phyloP scores from a whole-genome alignment of 495 filamentous ascomycete genomes.

The Penicillium nucicola region DNA sequence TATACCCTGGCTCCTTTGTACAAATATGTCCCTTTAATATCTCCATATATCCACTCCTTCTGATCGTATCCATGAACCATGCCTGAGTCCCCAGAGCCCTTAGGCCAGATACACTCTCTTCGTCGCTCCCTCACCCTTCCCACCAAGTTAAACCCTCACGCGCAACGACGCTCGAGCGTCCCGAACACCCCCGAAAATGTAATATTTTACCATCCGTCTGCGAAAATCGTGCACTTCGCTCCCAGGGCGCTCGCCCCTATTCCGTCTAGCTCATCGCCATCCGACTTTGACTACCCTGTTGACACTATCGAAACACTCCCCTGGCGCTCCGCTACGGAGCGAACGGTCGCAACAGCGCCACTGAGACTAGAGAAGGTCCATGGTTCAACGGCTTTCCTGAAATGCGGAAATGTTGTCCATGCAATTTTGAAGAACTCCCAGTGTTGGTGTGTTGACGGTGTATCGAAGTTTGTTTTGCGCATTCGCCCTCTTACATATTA shows the following conservation, averaged over 20 bases:
- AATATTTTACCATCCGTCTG: constrained; percentile 65
- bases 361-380: constrained; percentile 78
- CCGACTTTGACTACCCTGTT: constrained; percentile 47
- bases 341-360: constrained; percentile 76
- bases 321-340: constrained; percentile 73
- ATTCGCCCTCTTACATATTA: constrained; percentile 80
- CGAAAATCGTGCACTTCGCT: constrained; percentile 63
- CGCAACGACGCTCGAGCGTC: constrained; percentile 32
- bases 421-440: constrained; percentile 85
- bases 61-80: constrained; percentile 31
- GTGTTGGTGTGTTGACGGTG: constrained; percentile 88
- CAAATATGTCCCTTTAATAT: constrained; percentile 17
- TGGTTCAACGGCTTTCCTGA: constrained; percentile 78
- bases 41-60: constrained; percentile 5
- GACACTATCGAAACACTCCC: constrained; percentile 55
- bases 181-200: constrained; percentile 56
- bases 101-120: constrained; percentile 34
- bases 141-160: constrained; percentile 40
- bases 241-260: constrained; percentile 39
- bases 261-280: constrained; percentile 37
- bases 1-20: constrained; percentile 16
- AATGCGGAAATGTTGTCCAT: constrained; percentile 74
- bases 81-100: constrained; percentile 36
- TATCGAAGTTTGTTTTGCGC: constrained; percentile 76
- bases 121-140: constrained; percentile 61